Evolutionary conservation across 805 yeast genomes (phyloP).

Genomic region (Blastobotrys parvus): DNA sequence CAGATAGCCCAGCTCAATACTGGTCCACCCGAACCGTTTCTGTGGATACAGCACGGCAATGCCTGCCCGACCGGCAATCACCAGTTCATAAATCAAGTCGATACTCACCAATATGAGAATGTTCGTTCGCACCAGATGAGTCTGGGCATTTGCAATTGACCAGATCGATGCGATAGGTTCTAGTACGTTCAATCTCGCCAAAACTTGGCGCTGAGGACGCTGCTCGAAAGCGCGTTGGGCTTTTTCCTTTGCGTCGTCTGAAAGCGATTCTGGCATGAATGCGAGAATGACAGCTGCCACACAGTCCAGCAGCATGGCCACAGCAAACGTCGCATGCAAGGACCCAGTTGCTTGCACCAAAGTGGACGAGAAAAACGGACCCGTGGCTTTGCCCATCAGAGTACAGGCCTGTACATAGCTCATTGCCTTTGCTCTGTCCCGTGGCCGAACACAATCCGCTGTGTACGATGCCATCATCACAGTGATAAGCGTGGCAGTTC

Average conservation of each 20-base stretch:
- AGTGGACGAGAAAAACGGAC: slow-evolving; percentile 11
- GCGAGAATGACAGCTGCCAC: slow-evolving; percentile 4
- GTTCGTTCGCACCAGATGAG: slow-evolving; percentile 3
- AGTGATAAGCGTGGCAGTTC: slow-evolving; percentile 7
- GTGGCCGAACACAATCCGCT: slow-evolving; percentile 10
- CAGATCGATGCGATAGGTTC: slow-evolving; percentile 4
- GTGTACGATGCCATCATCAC: slow-evolving; percentile 13
- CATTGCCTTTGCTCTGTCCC: slow-evolving; percentile 13
- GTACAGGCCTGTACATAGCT: slow-evolving; percentile 11
- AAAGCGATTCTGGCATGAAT: slow-evolving; percentile 9
- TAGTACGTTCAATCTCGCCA: slow-evolving; percentile 4
- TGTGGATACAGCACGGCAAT: slow-evolving; percentile 23
- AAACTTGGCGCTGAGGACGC: not conserved
- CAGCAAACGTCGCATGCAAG: slow-evolving; percentile 1
- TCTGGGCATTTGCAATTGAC: slow-evolving; percentile 4
- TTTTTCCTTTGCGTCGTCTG: not conserved
- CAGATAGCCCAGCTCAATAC: slow-evolving; percentile 26
- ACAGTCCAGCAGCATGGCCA: slow-evolving; percentile 2
- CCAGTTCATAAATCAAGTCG: slow-evolving; percentile 11
- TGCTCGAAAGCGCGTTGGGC: not conserved
- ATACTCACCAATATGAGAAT: slow-evolving; percentile 10
- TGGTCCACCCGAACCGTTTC: slow-evolving; percentile 26
- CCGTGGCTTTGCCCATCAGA: slow-evolving; percentile 13
- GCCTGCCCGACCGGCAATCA: slow-evolving; percentile 12
- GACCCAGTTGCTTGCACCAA: slow-evolving; percentile 2